These are phyloP conservation scores for Mycena galopus DNA, from an alignment of 768 basidiomycete genomes.

Conservation along the genomic window DNA sequence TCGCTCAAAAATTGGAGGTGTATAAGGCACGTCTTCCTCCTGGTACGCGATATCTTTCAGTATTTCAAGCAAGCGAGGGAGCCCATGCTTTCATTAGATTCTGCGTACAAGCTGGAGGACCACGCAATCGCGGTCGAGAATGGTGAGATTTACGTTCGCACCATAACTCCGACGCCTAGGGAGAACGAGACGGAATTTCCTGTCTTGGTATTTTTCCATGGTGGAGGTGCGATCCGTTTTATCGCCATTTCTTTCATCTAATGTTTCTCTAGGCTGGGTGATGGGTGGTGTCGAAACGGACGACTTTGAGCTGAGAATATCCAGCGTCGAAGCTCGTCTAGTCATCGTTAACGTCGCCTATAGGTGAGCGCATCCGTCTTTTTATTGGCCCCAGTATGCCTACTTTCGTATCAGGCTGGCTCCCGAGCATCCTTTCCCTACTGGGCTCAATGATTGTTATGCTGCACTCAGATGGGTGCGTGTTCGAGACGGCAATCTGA, in stretches of 20 bases:
- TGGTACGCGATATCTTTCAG: too few species aligned
- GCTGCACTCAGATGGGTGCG: conserved; percentile 14
- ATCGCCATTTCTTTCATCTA: not conserved
- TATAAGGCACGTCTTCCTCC: too few species aligned
- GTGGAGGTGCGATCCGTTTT: conserved; percentile 5
- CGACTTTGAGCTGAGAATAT: not conserved
- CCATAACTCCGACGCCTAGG: not conserved
- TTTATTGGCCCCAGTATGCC: not conserved
- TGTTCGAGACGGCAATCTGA: not conserved
- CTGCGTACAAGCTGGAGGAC: not conserved
- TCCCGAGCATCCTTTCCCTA: conserved; percentile 9
- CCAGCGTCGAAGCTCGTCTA: conserved; percentile 2
- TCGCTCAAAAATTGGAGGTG: too few species aligned
- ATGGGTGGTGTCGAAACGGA: conserved; percentile 1
- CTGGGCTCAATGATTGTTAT: conserved; percentile 8
- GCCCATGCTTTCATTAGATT: too few species aligned
- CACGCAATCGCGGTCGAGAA: not conserved
- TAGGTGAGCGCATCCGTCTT: not conserved
- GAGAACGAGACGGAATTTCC: not conserved
- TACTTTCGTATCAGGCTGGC: not conserved
- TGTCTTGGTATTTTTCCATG: conserved; percentile 7
- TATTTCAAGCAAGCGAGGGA: too few species aligned
- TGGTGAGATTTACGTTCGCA: conserved; percentile 1
- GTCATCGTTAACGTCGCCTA: conserved; percentile 12
- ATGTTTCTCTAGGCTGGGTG: conserved; percentile 2